phyloP scores from a whole-genome alignment of 1,284 basidiomycete genomes.

The Filobasidium uniguttulatum region DNA sequence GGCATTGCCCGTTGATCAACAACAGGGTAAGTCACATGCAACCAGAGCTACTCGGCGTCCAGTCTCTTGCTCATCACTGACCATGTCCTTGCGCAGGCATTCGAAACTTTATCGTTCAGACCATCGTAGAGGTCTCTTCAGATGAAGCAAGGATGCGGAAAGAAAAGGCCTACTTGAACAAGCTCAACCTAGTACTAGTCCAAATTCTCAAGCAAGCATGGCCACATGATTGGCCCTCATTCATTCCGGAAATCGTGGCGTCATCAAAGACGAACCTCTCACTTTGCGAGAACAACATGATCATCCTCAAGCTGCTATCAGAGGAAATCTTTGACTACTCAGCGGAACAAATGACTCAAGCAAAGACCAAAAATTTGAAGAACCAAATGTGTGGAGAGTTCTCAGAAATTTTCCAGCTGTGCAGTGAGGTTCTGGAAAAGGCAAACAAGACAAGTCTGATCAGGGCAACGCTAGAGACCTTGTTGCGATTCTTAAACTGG shows the following conservation, averaged over 20 bases:
- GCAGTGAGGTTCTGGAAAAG: slow-evolving; percentile 90
- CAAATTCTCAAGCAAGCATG: slow-evolving; percentile 99
- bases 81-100: slow-evolving; percentile 54
- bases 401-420: slow-evolving; percentile 88
- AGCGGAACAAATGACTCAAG: slow-evolving; percentile 96
- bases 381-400: slow-evolving; percentile 97
- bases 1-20: slow-evolving; percentile 81
- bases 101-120: slow-evolving; percentile 89
- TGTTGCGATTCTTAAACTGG: slow-evolving; percentile 96
- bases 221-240: slow-evolving; percentile 98
- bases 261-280: slow-evolving; percentile 93
- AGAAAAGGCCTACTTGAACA: slow-evolving; percentile 93
- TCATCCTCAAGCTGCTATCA: slow-evolving; percentile 90
- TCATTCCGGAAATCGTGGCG: slow-evolving; percentile 93
- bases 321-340: slow-evolving; percentile 99
- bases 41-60: too few species aligned
- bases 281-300: slow-evolving; percentile 99
- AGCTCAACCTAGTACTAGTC: slow-evolving; percentile 90
- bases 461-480: slow-evolving; percentile 87
- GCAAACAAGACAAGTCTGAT: slow-evolving; percentile 95
- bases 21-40: slow-evolving; percentile 50
- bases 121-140: slow-evolving; percentile 82
- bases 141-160: slow-evolving; percentile 74
- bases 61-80: too few species aligned
- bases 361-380: slow-evolving; percentile 94